Evolutionary conservation across 208 protist genomes (phyloP), one percentile per base, ranked within the genome.

Genomic region (Herpetomonas samuelpessoai): DNA sequence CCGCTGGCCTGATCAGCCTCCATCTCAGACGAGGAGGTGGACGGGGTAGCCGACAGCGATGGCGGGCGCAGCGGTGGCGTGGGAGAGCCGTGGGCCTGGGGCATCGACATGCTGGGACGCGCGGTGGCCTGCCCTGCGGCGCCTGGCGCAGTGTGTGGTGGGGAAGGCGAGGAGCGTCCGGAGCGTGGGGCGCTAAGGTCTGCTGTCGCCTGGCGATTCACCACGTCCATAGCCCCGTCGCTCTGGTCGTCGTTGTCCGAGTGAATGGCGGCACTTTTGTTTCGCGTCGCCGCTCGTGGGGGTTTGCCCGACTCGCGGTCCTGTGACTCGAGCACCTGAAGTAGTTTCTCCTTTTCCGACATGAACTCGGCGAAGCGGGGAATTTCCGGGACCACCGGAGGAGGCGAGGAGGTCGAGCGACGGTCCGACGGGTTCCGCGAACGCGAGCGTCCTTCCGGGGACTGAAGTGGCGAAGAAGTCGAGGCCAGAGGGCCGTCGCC

Each of bases 1-100:
- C 74, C 74, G 45, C 71, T 74, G 44, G 53, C 59, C 45, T 73
- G 58, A 30, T 62, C 52, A 25, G 49, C 28, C 19, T 72, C 68
- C 16, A 55, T 57, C 22, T 55, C 57, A 14, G 35, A 41, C 9
- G 35, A 41, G 35, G 35, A 41, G 35, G 35, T 18, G 9, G 35
- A 41, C 9, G 35, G 35, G 9, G 14, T 6, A 6, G 35, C 35
- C 35, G 6, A 6, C 14, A 18, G 9, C 9, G 9, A 18, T n/a
- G n/a, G n/a, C n/a, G n/a, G n/a, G n/a, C 9, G n/a, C 50, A 28
- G 50, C 50, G 50, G 50, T 18, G 35, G 35, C 6, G 35, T 41
- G 35, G 35, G 35, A 14, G 14, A 6, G 35, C 19, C 10, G 12
- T 7, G 18, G 24, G 6, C 10, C 46, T 19, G 24, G 12, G 46